These are phyloP conservation scores for Metschnikowia continentalis DNA, from an alignment of 805 yeast genomes.

Conservation along the genomic window DNA sequence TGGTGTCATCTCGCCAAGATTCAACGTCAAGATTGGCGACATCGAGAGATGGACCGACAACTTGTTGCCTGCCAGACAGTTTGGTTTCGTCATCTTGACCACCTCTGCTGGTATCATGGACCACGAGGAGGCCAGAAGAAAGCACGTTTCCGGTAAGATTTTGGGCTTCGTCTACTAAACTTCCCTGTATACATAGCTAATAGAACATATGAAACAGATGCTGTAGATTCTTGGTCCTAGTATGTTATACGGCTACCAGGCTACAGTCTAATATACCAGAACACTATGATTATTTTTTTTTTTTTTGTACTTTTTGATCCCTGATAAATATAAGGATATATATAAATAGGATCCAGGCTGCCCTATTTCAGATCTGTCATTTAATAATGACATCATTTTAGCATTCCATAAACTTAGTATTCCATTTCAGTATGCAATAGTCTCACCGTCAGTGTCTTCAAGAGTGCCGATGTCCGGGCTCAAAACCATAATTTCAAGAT, in stretches of 20 bases:
- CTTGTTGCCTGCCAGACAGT: slow-evolving; percentile 98
- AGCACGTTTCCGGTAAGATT: slow-evolving; percentile 98
- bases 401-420: too few species aligned
- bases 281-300: too few species aligned
- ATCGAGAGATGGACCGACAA: slow-evolving; percentile 98
- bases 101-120: slow-evolving; percentile 99
- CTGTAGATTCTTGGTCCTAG: not conserved
- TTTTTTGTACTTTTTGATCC: too few species aligned
- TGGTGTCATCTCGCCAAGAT: slow-evolving; percentile 98
- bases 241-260: not conserved
- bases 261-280: too few species aligned
- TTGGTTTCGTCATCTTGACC: slow-evolving; percentile 96
- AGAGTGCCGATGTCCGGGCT: too few species aligned
- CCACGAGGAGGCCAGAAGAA: slow-evolving; percentile 99
- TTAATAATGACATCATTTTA: too few species aligned
- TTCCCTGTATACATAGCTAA: slow-evolving; percentile 48
- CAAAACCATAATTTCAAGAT: too few species aligned
- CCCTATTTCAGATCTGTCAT: too few species aligned
- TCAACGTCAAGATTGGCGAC: slow-evolving; percentile 92
- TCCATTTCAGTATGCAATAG: too few species aligned
- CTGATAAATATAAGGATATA: too few species aligned
- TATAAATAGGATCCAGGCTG: too few species aligned
- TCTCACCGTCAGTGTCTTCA: too few species aligned
- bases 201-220: slow-evolving; percentile 1
- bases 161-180: slow-evolving; percentile 92